A percentile compares a stretch with the other conserved stretches of the same genome.
These are phyloP conservation scores for Eleusine coracana DNA, from an alignment of 176 grass and related monocot species.

Conservation along the genomic window DNA sequence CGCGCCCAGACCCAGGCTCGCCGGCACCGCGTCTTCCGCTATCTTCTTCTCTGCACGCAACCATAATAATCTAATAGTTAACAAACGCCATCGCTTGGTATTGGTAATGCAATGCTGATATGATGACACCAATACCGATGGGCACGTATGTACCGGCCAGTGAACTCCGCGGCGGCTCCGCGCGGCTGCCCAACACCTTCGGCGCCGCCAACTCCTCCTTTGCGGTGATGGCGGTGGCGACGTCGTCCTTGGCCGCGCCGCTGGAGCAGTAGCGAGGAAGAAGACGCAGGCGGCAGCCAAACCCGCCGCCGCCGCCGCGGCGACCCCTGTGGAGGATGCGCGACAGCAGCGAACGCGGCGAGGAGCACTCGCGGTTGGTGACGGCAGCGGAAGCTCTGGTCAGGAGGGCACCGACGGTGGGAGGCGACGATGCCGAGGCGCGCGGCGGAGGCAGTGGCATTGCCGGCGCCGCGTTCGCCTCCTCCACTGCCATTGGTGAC, in stretches of 20 bases:
- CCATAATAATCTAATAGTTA: not conserved
- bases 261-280: slow-evolving; percentile 38
- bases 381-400: not conserved
- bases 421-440: slow-evolving; percentile 31
- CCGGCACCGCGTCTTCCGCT: slow-evolving; percentile 43
- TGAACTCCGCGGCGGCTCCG: slow-evolving; percentile 19
- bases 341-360: slow-evolving; percentile 49
- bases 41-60: slow-evolving; percentile 58
- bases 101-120: not conserved
- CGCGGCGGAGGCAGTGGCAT: not conserved
- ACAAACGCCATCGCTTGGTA: not conserved
- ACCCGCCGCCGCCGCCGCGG: slow-evolving; percentile 5
- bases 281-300: slow-evolving; percentile 42
- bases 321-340: slow-evolving; percentile 45
- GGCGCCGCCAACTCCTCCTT: not conserved
- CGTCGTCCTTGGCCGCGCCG: slow-evolving; percentile 17
- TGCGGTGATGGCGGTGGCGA: not conserved
- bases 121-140: not conserved
- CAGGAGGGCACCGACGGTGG: slow-evolving; percentile 41
- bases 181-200: not conserved
- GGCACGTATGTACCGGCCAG: slow-evolving; percentile 24
- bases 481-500: slow-evolving; percentile 23
- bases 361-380: not conserved
- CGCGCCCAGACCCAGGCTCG: slow-evolving; percentile 73
- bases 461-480: not conserved